Base-by-base conservation (phyloP, 2,329 filamentous ascomycete species). In the Paecilomyces dactylethromorphus region DNA sequence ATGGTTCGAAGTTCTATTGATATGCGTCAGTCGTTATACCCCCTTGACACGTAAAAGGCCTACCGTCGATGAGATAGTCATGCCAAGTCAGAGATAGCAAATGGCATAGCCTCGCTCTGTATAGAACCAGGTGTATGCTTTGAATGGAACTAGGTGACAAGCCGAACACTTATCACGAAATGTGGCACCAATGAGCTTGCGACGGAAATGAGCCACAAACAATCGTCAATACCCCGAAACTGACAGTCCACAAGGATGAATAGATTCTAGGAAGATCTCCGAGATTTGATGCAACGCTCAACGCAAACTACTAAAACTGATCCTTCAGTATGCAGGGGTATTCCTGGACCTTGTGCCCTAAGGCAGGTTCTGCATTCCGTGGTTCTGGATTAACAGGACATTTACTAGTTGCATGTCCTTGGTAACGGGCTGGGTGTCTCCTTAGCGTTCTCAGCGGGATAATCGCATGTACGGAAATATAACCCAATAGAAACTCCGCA, bases 381-480 rank as follows among this genome's bases (percentile, higher is more conserved):
- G n/a, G 18, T 45, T 45, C 39, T 52, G 50, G 21, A 52, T 45
- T 52, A 29, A 52, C 50, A 52, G 22, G 50, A 52, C 8, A 21
- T 13, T 50, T 29, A 8, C 15, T 52, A 52, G 50, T 29, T 52
- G 50, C 50, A 52, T 52, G 24, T 29, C 26, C 21, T 52, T 22
- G 21, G 50, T 6, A 52, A 8, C 15, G 26, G 50, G 62, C 55
- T 59, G 57, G 60, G 50, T 52, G 56, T 57, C 59, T 56, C 72
- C 71, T 73, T 70, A 70, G 61, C 56, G 56, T 59, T 32, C 58
- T 18, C 53, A 52, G 61, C 55, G 63, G 60, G 66, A 64, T 60
- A 63, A 59, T 58, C 62, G 66, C 64, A 70, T 65, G 57, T 53
- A 24, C 32, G 50, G 39, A 15, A 45, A 45, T n/a, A 18, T 45